phyloP scores from a whole-genome alignment of 2,329 filamentous ascomycete genomes.

The Chrysoporthe austroafricana region DNA sequence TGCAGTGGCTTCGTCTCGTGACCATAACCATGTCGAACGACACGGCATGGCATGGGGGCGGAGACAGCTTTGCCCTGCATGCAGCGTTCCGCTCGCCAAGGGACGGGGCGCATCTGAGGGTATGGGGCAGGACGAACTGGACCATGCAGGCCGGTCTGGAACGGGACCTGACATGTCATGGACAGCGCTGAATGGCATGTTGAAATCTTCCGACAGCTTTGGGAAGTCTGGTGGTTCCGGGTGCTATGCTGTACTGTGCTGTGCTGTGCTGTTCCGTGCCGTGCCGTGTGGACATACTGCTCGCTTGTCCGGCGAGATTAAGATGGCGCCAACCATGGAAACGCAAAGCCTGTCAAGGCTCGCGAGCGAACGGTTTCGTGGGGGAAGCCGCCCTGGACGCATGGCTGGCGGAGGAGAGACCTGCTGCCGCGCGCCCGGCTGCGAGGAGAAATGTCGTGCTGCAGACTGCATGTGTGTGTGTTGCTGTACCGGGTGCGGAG shows the following conservation, averaged over 20 bases:
- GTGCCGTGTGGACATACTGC: background rate
- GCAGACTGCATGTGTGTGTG: conserved; percentile 17
- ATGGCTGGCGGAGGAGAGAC: background rate
- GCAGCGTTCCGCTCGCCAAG: conserved; percentile 16
- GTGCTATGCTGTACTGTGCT: background rate
- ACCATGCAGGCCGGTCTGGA: conserved; percentile 9
- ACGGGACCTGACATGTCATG: conserved; percentile 2
- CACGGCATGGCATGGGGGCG: conserved; percentile 1
- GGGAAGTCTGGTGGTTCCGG: background rate
- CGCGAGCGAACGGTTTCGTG: background rate
- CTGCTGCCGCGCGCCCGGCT: background rate
- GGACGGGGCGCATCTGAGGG: conserved; percentile 14
- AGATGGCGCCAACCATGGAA: background rate
- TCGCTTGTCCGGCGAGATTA: background rate
- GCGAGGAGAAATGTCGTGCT: conserved; percentile 16
- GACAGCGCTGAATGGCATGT: background rate
- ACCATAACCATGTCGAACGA: conserved; percentile 4
- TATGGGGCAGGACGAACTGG: conserved; percentile 6
- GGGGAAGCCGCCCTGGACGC: background rate
- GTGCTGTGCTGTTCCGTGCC: too few species aligned
- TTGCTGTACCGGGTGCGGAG: background rate
- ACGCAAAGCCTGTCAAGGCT: background rate
- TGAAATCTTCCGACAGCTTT: background rate
- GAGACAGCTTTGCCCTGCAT: conserved; percentile 1
- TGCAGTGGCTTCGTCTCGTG: background rate